These are phyloP conservation scores for Starmerella apicola DNA, from an alignment of 805 yeast species.

Conservation along the genomic window DNA sequence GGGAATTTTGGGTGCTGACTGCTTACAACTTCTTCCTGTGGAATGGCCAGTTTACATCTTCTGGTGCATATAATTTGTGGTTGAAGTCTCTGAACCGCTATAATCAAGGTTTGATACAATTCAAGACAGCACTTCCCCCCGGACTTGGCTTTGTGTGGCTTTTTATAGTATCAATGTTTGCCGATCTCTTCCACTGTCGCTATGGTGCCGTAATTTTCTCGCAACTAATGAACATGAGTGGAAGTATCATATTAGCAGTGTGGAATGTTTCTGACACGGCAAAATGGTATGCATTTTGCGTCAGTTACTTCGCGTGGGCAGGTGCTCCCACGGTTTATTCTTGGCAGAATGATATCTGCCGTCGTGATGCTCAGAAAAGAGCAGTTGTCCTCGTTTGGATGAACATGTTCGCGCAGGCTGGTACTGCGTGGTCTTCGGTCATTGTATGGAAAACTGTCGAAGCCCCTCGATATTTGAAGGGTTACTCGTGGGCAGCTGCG, in stretches of 20 bases:
- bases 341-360: constrained; percentile 47
- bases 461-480: constrained; percentile 23
- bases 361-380: constrained; percentile 41
- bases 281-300: constrained; percentile 49
- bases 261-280: constrained; percentile 45
- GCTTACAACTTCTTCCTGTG: constrained; percentile 48
- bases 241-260: constrained; percentile 40
- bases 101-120: constrained; percentile 35
- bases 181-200: constrained; percentile 41
- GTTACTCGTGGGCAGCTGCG: constrained; percentile 20
- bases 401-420: constrained; percentile 42
- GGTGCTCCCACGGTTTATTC: constrained; percentile 48
- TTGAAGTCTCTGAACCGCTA: constrained; percentile 38
- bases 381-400: constrained; percentile 40
- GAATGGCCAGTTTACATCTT: constrained; percentile 41
- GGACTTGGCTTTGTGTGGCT: constrained; percentile 40
- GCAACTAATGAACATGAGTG: constrained; percentile 40
- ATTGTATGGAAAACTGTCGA: constrained; percentile 31
- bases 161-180: constrained; percentile 23
- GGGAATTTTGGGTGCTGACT: constrained; percentile 48
- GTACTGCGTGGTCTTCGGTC: constrained; percentile 42
- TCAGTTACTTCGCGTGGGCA: constrained; percentile 48
- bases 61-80: constrained; percentile 54
- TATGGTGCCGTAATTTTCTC: constrained; percentile 44
- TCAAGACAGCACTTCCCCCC: constrained; percentile 43